A percentile compares a stretch with the other conserved stretches of the same genome.
These are phyloP conservation scores for Sutorius eximius DNA, from an alignment of 1,284 basidiomycete genomes.

Conservation along the genomic window DNA sequence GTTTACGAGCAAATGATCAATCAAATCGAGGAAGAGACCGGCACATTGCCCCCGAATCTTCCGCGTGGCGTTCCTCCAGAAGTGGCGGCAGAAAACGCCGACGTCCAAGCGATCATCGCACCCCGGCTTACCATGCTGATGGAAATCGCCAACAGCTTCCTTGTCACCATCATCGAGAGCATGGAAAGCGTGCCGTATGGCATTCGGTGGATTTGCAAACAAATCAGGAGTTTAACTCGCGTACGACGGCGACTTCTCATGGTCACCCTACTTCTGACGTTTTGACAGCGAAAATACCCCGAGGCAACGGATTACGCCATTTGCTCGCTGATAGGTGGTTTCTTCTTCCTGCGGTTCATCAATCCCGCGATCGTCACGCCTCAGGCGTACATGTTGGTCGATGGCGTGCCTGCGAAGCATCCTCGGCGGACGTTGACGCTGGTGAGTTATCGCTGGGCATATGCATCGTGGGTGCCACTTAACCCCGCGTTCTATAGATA, in stretches of 20 bases:
- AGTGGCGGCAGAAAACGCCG: slow-evolving; percentile 86
- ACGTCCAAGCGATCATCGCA: slow-evolving; percentile 97
- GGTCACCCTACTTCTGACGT: slow-evolving; percentile 10
- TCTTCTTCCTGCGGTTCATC: slow-evolving; percentile 99
- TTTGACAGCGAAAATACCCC: slow-evolving; percentile 88
- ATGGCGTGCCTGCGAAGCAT: slow-evolving; percentile 95
- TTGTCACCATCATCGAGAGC: slow-evolving; percentile 97
- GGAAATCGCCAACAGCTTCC: slow-evolving; percentile 98
- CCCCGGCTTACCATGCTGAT: slow-evolving; percentile 96
- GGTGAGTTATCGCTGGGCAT: slow-evolving; percentile 42
- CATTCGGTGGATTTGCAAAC: slow-evolving; percentile 99
- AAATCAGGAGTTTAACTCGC: slow-evolving; percentile 93
- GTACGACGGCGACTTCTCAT: slow-evolving; percentile 45
- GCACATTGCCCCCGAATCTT: slow-evolving; percentile 84
- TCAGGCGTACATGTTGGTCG: slow-evolving; percentile 99
- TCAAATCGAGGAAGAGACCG: slow-evolving; percentile 97
- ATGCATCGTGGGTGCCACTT: neutral
- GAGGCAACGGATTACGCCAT: slow-evolving; percentile 97
- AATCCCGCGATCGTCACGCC: slow-evolving; percentile 99
- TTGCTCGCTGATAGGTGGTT: slow-evolving; percentile 97
- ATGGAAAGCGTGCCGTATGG: slow-evolving; percentile 98
- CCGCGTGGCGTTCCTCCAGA: slow-evolving; percentile 93
- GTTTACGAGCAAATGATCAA: slow-evolving; percentile 99
- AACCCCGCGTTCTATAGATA: slow-evolving; percentile 55
- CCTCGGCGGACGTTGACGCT: slow-evolving; percentile 94